phyloP scores from a whole-genome alignment of 2,329 filamentous ascomycete genomes.

The Trichoderma sp. region DNA sequence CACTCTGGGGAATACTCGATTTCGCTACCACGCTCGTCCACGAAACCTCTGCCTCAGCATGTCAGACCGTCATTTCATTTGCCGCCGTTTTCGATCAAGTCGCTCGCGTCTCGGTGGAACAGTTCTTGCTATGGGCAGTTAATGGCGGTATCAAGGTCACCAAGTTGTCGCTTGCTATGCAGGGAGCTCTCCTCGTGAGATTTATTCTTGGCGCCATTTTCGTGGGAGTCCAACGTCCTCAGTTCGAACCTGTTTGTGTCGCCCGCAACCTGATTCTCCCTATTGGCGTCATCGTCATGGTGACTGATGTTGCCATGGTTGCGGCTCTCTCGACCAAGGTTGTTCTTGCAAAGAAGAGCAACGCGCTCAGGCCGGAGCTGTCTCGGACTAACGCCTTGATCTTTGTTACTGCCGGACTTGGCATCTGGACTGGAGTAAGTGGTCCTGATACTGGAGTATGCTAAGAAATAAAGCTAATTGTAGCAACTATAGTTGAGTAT shows the following conservation, averaged over 20 bases:
- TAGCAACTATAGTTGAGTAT: conserved; percentile 45
- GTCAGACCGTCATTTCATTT: conserved; percentile 53
- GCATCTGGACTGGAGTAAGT: conserved; percentile 56
- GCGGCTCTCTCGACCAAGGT: conserved; percentile 41
- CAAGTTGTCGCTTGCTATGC: conserved; percentile 41
- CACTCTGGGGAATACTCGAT: conserved; percentile 53
- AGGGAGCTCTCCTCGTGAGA: conserved; percentile 46
- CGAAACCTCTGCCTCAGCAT: conserved; percentile 42
- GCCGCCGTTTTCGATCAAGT: conserved; percentile 57
- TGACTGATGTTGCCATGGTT: conserved; percentile 47
- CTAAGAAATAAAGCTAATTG: background rate
- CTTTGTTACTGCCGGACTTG: conserved; percentile 43
- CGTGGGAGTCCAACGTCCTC: conserved; percentile 52
- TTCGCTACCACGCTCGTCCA: conserved; percentile 52
- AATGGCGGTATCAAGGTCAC: conserved; percentile 40
- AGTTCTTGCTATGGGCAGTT: conserved; percentile 53
- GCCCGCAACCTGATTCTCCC: conserved; percentile 45
- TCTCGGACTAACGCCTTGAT: conserved; percentile 42
- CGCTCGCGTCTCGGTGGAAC: conserved; percentile 51
- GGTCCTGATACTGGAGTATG: background rate
- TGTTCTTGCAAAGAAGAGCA: conserved; percentile 39
- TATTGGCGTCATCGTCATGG: conserved; percentile 46
- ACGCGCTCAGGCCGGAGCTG: conserved; percentile 28
- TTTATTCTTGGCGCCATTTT: conserved; percentile 55
- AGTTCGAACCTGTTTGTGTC: conserved; percentile 53